These are phyloP conservation scores for Clohesyomyces aquaticus DNA, from an alignment of 495 filamentous ascomycete genomes.

Conservation along the genomic window DNA sequence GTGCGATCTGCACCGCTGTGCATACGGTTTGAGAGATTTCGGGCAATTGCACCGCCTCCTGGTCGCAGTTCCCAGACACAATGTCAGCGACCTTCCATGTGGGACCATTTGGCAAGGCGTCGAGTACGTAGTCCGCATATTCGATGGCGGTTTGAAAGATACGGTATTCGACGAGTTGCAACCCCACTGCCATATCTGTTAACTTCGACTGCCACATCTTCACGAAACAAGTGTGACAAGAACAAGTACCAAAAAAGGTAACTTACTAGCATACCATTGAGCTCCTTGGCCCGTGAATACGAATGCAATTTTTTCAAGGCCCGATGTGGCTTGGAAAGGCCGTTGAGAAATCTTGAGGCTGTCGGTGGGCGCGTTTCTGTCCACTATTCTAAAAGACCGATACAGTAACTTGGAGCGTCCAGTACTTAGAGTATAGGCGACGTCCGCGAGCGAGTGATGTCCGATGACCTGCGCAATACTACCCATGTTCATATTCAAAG, in stretches of 20 bases:
- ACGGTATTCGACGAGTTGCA: conserved; percentile 11
- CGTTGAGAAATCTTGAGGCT: too few relatives aligned
- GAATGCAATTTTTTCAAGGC: too few relatives aligned
- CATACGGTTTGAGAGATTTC: conserved; percentile 30
- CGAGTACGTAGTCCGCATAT: conserved; percentile 11
- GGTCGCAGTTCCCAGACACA: neutral
- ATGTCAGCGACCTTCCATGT: conserved; percentile 17
- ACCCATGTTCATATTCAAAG: conserved; percentile 8
- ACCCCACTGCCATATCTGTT: too few relatives aligned
- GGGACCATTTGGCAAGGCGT: neutral
- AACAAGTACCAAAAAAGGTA: too few relatives aligned
- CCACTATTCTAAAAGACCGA: conserved; percentile 11
- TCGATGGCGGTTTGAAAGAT: conserved; percentile 9
- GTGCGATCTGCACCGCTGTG: conserved; percentile 29
- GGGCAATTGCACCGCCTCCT: conserved; percentile 5
- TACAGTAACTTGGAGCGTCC: conserved; percentile 3
- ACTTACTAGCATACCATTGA: conserved; percentile 24
- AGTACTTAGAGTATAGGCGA: conserved; percentile 26
- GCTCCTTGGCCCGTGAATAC: conserved; percentile 43
- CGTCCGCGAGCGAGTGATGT: conserved; percentile 10
- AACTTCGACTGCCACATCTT: too few relatives aligned
- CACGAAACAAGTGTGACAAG: too few relatives aligned
- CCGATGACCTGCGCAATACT: neutral
- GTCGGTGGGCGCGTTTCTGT: too few relatives aligned
- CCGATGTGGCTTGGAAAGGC: too few relatives aligned